Percentiles rank a stretch among this genome's conserved stretches.
Conservation (phyloP, 2,329 filamentous ascomycete species). For the Fusarium pseudocircinatum region DNA sequence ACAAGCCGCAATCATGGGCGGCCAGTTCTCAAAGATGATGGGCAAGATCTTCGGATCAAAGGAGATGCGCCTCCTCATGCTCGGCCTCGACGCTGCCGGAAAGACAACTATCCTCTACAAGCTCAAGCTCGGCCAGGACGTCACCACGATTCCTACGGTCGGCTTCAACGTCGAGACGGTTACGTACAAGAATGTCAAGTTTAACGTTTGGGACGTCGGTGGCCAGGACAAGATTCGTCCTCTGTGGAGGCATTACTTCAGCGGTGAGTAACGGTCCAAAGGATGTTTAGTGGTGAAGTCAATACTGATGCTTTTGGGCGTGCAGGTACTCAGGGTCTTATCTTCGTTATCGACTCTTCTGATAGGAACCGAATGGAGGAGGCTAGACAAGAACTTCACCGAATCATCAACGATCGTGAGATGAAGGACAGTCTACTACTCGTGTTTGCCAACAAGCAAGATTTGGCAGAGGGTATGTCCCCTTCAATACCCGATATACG, state of each 20-base stretch:
- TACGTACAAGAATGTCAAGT: constrained; percentile 99
- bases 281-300: too few species aligned
- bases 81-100: constrained; percentile 96
- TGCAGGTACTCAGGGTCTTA: constrained; percentile 91
- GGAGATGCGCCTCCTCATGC: constrained; percentile 98
- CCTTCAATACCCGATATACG: too few species aligned
- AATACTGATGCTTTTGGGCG: constrained; percentile 7
- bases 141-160: constrained; percentile 97
- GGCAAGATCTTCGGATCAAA: constrained; percentile 99
- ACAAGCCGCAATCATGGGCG: constrained; percentile 75
- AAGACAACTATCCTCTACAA: constrained; percentile 99
- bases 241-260: constrained; percentile 97
- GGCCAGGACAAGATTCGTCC: constrained; percentile 99
- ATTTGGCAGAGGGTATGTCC: constrained; percentile 77
- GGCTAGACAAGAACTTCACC: constrained; percentile 90
- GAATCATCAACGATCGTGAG: constrained; percentile 97
- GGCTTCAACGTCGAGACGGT: constrained; percentile 99
- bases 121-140: constrained; percentile 96
- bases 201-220: constrained; percentile 99
- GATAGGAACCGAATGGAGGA: constrained; percentile 93
- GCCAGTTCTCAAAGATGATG: constrained; percentile 94
- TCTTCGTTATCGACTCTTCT: constrained; percentile 98
- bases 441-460: constrained; percentile 99
- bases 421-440: constrained; percentile 95
- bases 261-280: constrained; percentile 60